phyloP scores from a whole-genome alignment of 2,329 filamentous ascomycete species.

The Cyanodermella asteris region DNA sequence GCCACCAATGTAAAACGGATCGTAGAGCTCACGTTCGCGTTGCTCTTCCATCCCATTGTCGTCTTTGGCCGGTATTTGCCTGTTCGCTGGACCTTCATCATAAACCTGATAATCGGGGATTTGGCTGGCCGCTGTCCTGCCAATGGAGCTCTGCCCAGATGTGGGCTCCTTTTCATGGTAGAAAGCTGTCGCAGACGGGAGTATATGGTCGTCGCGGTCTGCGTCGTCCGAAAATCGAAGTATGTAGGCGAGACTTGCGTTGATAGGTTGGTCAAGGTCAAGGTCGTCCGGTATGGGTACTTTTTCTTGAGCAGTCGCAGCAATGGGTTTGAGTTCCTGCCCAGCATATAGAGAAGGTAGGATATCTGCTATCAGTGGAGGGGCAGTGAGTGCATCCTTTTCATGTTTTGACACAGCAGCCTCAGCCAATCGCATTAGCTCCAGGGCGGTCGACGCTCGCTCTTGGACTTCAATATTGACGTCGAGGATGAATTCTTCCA shows the following conservation, averaged over 20 bases:
- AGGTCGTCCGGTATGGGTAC: conserved; percentile 59
- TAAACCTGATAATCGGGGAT: conserved; percentile 13
- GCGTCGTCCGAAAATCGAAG: conserved; percentile 20
- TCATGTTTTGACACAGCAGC: conserved; percentile 37
- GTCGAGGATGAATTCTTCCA: conserved; percentile 60
- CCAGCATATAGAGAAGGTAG: conserved; percentile 74
- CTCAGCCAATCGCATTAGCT: conserved; percentile 65
- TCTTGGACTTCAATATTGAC: conserved; percentile 89
- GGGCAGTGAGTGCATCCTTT: conserved; percentile 33
- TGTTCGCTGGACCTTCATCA: conserved; percentile 3
- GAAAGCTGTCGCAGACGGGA: no score
- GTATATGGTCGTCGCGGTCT: no score
- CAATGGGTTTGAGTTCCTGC: conserved; percentile 80
- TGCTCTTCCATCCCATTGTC: no score
- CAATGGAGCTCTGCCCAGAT: no score
- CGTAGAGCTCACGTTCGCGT: conserved; percentile 68
- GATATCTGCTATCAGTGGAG: conserved; percentile 69
- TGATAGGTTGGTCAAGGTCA: conserved; percentile 64
- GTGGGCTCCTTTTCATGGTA: no score
- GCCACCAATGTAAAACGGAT: conserved; percentile 75
- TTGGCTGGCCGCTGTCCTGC: no score
- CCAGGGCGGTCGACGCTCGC: conserved; percentile 74
- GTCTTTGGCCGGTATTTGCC: conserved; percentile 1
- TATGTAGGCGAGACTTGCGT: conserved; percentile 46
- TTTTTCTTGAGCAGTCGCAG: conserved; percentile 58